Conservation (phyloP, 345 rosid genomes). For the Hypericum androsaemum region DNA sequence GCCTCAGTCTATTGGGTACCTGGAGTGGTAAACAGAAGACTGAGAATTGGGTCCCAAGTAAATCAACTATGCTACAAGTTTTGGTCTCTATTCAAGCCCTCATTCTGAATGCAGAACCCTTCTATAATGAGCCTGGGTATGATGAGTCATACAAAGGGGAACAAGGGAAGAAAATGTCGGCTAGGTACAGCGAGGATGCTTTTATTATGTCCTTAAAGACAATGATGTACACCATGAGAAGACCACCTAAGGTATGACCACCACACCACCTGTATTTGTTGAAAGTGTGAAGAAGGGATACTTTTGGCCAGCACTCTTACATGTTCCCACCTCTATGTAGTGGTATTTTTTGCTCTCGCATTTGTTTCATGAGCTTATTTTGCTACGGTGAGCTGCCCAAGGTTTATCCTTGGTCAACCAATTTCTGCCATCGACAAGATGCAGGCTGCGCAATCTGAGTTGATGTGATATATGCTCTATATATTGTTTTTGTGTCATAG, state of each 20-base stretch:
- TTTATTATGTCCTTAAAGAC: slow-evolving; percentile 47
- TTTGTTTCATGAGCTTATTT: background rate
- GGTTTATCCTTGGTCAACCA: too few species aligned
- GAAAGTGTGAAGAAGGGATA: background rate
- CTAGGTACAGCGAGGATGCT: slow-evolving; percentile 30
- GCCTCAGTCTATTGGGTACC: slow-evolving; percentile 60
- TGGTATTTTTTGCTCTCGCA: background rate
- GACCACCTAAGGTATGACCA: slow-evolving; percentile 46
- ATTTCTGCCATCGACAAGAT: too few species aligned
- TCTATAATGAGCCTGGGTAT: slow-evolving; percentile 54
- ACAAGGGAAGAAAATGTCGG: slow-evolving; percentile 26
- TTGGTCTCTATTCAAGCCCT: slow-evolving; percentile 53
- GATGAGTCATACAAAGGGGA: slow-evolving; percentile 24
- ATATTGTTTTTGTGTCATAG: too few species aligned
- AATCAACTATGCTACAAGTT: slow-evolving; percentile 57
- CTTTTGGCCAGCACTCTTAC: background rate
- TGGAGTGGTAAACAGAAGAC: slow-evolving; percentile 32
- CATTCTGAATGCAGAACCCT: slow-evolving; percentile 41
- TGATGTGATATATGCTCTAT: too few species aligned
- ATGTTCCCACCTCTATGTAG: background rate
- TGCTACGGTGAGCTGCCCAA: background rate
- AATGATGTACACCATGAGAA: slow-evolving; percentile 41
- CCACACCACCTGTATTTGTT: background rate
- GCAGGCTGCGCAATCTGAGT: too few species aligned
- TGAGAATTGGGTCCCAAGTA: slow-evolving; percentile 46